Conservation (phyloP, 257 asterid species). For the Solanum clarkiae region DNA sequence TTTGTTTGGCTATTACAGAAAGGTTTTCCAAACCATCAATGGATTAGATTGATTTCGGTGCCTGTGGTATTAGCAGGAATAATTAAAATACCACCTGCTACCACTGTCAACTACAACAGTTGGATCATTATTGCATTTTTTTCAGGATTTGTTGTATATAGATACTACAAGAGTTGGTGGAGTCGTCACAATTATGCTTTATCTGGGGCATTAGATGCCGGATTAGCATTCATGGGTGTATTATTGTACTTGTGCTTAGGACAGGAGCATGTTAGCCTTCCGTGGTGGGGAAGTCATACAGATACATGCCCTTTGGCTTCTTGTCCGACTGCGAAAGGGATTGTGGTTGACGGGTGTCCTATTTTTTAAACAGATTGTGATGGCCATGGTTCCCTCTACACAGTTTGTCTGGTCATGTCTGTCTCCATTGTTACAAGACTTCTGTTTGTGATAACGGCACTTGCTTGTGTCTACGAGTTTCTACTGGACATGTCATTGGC, state of each 20-base stretch:
- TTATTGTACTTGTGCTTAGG: constrained; percentile 60
- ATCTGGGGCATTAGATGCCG: constrained; percentile 91
- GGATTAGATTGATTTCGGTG: constrained; percentile 44
- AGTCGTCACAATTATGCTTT: constrained; percentile 62
- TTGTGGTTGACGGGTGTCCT: constrained; percentile 70
- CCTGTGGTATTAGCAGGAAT: constrained; percentile 66
- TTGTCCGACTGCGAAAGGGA: constrained; percentile 75
- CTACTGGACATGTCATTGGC: constrained; percentile 8
- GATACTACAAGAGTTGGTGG: constrained; percentile 71
- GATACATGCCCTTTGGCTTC: constrained; percentile 86
- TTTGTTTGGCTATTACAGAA: constrained; percentile 53
- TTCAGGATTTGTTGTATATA: constrained; percentile 58
- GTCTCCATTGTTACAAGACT: constrained; percentile 9
- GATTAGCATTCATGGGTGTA: constrained; percentile 94
- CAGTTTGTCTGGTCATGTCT: neutral
- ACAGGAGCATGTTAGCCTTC: constrained; percentile 44
- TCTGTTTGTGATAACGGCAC: constrained; percentile 7
- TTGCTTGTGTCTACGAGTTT: constrained; percentile 4
- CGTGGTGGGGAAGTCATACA: constrained; percentile 78
- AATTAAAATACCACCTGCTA: constrained; percentile 80
- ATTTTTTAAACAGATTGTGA: constrained; percentile 13
- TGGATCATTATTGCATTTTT: constrained; percentile 71
- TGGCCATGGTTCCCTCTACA: neutral
- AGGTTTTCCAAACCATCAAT: constrained; percentile 45
- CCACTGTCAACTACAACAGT: constrained; percentile 75